These are phyloP conservation scores for Colletotrichum cordylinicola DNA, from an alignment of 2,329 filamentous ascomycete genomes.

Conservation along the genomic window DNA sequence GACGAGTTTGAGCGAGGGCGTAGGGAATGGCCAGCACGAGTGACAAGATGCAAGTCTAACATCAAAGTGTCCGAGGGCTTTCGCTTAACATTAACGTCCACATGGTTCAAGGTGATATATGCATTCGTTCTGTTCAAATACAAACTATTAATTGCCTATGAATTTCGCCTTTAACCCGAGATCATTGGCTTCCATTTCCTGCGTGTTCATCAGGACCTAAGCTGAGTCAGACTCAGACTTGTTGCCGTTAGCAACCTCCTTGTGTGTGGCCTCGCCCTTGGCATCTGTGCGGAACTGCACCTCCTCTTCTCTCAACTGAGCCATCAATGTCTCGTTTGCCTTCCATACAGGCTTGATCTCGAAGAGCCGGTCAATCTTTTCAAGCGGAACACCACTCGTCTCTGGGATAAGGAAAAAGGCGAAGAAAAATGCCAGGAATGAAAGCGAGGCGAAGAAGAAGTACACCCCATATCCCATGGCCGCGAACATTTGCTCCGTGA, in stretches of 20 bases:
- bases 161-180: background rate
- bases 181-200: background rate
- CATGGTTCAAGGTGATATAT: background rate
- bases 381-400: conserved; percentile 57
- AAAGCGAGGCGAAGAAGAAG: conserved; percentile 60
- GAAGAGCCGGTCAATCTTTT: conserved; percentile 56
- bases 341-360: conserved; percentile 30
- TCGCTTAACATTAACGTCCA: background rate
- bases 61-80: too few species aligned
- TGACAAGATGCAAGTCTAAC: background rate
- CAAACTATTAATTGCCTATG: background rate
- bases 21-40: background rate
- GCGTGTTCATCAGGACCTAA: background rate
- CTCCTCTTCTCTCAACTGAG: conserved; percentile 11
- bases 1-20: background rate
- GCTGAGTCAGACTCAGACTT: conserved; percentile 1
- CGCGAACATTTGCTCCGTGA: conserved; percentile 57
- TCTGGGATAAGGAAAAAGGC: conserved; percentile 59
- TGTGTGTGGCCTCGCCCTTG: conserved; percentile 9
- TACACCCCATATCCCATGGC: conserved; percentile 55
- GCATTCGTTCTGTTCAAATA: background rate
- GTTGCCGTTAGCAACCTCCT: background rate
- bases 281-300: conserved; percentile 9
- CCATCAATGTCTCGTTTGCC: conserved; percentile 13
- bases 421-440: conserved; percentile 51